phyloP scores from a whole-genome alignment of 2,329 filamentous ascomycete genomes.

The Fusarium sp. region DNA sequence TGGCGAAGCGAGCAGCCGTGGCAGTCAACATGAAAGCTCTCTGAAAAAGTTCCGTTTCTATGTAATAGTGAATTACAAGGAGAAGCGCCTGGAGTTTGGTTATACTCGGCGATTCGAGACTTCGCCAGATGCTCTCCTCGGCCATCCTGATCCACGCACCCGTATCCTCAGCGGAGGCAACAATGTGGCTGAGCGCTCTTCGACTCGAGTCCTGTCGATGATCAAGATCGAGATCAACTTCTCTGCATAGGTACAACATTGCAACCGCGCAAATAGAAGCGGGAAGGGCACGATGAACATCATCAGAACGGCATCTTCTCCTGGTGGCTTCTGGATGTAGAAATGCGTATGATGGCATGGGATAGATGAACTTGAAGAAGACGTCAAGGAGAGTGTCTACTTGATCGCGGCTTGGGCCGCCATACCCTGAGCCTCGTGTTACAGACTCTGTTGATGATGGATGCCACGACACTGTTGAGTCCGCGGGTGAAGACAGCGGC shows the following conservation, averaged over 20 bases:
- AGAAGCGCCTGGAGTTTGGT: background rate
- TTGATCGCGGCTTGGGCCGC: background rate
- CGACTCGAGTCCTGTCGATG: background rate
- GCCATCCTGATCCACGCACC: background rate
- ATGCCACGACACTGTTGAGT: background rate
- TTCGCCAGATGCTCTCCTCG: background rate
- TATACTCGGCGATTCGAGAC: background rate
- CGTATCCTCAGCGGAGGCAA: background rate
- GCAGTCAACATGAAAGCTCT: background rate
- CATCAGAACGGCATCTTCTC: background rate
- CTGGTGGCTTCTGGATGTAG: background rate
- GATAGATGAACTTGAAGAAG: background rate
- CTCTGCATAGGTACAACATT: background rate
- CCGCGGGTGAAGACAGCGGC: background rate
- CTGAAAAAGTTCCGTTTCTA: background rate
- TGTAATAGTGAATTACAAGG: background rate
- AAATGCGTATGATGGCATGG: background rate
- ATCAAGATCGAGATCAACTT: background rate
- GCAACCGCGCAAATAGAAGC: background rate
- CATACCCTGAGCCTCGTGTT: accelerated
- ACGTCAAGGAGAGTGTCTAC: background rate
- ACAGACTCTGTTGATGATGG: background rate
- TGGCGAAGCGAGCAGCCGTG: background rate
- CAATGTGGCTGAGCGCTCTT: accelerated
- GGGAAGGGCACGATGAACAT: background rate